A percentile compares a stretch with the other conserved stretches of the same genome.
Evolutionary conservation across 495 filamentous ascomycete species (phyloP).

Genomic region (Viridothelium virens): DNA sequence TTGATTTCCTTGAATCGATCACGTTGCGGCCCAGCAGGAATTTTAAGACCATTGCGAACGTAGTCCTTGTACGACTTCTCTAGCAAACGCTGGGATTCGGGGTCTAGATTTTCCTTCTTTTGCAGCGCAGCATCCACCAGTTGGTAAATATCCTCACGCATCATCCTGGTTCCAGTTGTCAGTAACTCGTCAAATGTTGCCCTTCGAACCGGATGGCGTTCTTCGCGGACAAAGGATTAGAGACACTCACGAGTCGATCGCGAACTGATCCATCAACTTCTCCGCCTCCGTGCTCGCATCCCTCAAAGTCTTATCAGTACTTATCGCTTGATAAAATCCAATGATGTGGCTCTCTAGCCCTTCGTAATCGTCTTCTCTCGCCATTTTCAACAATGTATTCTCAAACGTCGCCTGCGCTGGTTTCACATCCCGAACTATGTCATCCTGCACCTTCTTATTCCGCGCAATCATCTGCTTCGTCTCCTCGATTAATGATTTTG

Average conservation of each 20-base stretch:
- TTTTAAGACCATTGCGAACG: constrained; percentile 54
- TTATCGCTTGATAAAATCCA: constrained; percentile 44
- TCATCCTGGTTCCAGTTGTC: constrained; percentile 28
- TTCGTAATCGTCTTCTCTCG: constrained; percentile 41
- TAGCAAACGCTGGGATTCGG: constrained; percentile 54
- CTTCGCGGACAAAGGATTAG: background rate
- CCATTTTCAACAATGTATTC: constrained; percentile 40
- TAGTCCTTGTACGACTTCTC: constrained; percentile 64
- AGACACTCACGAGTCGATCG: constrained; percentile 45
- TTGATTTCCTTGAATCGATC: constrained; percentile 68
- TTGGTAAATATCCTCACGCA: constrained; percentile 61
- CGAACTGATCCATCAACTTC: constrained; percentile 59
- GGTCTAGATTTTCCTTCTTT: constrained; percentile 51
- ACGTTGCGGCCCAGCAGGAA: constrained; percentile 53
- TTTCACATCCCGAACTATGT: constrained; percentile 59
- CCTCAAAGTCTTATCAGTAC: constrained; percentile 34
- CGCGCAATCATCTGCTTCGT: constrained; percentile 64
- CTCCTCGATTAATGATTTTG: constrained; percentile 64
- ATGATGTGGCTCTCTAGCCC: constrained; percentile 37
- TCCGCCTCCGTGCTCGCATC: constrained; percentile 63
- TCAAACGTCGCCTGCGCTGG: constrained; percentile 45
- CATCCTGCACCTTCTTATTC: constrained; percentile 64
- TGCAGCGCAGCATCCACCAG: constrained; percentile 54
- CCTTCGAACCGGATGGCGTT: background rate
- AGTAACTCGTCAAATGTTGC: constrained; percentile 2